Evolutionary conservation across 2,329 filamentous ascomycete genomes (phyloP).

Genomic region (Atkinsonella hypoxylon): DNA sequence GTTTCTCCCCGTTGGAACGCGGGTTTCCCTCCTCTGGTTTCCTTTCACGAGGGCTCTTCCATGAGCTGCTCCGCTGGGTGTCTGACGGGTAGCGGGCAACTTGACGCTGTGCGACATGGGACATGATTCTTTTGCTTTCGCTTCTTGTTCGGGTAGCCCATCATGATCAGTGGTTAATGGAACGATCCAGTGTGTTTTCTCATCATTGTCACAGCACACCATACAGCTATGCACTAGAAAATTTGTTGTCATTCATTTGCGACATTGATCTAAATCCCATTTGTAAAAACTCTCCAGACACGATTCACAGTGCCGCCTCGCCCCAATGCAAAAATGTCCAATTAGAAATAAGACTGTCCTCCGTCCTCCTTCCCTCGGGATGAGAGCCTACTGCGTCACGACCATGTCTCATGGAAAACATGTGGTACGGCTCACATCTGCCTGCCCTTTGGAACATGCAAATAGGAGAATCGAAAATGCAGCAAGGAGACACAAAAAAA

Average conservation of each 20-base stretch:
- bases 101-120: no score
- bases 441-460: background rate
- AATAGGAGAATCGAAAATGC: background rate
- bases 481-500: constrained; percentile 1
- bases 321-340: background rate
- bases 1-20: background rate
- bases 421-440: background rate
- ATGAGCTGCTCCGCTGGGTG: no score
- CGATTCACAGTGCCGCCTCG: background rate
- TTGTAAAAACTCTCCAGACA: background rate
- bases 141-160: no score
- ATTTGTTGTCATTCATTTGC: background rate
- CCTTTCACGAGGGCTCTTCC: no score
- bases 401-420: background rate
- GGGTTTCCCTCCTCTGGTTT: no score
- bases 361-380: background rate
- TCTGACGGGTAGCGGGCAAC: no score
- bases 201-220: background rate
- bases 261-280: background rate
- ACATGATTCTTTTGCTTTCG: no score
- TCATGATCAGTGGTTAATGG: no score
- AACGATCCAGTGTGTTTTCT: background rate
- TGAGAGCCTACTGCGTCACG: background rate
- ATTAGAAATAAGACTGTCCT: background rate
- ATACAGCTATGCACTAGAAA: background rate